Evolutionary conservation across 225 moss, liverwort and hornwort genomes (phyloP).

Genomic region (Anthoceros angustus): DNA sequence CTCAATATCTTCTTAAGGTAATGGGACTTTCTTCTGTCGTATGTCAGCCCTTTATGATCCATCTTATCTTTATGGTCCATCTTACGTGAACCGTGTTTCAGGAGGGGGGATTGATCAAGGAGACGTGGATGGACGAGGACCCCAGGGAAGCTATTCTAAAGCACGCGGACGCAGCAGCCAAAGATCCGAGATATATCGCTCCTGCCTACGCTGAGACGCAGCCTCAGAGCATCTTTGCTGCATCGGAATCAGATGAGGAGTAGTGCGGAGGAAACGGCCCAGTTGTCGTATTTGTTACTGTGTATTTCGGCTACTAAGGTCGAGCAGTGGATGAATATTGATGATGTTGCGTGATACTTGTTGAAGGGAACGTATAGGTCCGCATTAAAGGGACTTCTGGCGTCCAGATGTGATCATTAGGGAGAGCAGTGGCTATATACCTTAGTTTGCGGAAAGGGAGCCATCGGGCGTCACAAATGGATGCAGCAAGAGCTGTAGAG

Average conservation of each 20-base stretch:
- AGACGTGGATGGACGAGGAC: conserved; percentile 99
- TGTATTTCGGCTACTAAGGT: too few relatives aligned
- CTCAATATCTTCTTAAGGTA: conserved; percentile 97
- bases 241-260: conserved; percentile 74
- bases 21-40: neutral
- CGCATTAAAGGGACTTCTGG: too few relatives aligned
- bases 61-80: too few relatives aligned
- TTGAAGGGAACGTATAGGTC: too few relatives aligned
- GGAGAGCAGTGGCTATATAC: too few relatives aligned
- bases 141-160: conserved; percentile 93
- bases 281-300: too few relatives aligned
- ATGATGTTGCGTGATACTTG: too few relatives aligned
- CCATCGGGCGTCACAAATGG: neutral
- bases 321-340: too few relatives aligned
- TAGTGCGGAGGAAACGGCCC: neutral
- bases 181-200: conserved; percentile 76
- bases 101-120: conserved; percentile 98
- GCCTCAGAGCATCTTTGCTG: conserved; percentile 71
- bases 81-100: conserved; percentile 18
- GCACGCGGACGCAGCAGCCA: conserved; percentile 87
- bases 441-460: too few relatives aligned
- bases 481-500: neutral
- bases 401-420: too few relatives aligned
- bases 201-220: conserved; percentile 97
- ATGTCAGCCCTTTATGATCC: too few relatives aligned